These are phyloP conservation scores for Aspergillus brasiliensis DNA, from an alignment of 2,329 filamentous ascomycete genomes.

Conservation along the genomic window DNA sequence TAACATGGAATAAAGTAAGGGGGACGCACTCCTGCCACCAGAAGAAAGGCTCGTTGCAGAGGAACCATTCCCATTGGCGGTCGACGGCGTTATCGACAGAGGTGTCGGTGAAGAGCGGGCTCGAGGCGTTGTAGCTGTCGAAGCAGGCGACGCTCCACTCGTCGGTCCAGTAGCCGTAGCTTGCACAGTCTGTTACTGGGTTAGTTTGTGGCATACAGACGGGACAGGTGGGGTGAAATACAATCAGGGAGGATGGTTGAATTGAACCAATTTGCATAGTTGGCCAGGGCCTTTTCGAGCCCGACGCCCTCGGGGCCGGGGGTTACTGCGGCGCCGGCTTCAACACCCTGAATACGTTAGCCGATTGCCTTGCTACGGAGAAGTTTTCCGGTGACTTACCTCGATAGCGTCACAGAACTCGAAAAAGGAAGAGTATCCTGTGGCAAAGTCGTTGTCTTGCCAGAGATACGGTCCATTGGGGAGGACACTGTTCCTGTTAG, in stretches of 20 bases:
- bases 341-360: conserved; percentile 32
- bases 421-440: conserved; percentile 50
- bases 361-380: conserved; percentile 11
- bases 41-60: conserved; percentile 65
- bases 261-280: conserved; percentile 59
- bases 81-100: conserved; percentile 50
- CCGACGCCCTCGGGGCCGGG: conserved; percentile 54
- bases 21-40: conserved; percentile 56
- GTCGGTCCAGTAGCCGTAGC: conserved; percentile 53
- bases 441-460: conserved; percentile 57
- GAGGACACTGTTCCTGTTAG: conserved; percentile 43
- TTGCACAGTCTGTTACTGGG: conserved; percentile 44
- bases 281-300: conserved; percentile 54
- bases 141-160: conserved; percentile 53
- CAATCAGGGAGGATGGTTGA: conserved; percentile 48
- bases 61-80: conserved; percentile 63
- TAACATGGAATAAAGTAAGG: background rate
- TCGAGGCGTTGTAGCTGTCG: conserved; percentile 55
- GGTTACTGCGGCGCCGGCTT: conserved; percentile 27
- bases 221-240: background rate
- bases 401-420: conserved; percentile 36
- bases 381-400: conserved; percentile 32
- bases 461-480: conserved; percentile 61
- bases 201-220: background rate
- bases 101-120: conserved; percentile 54